Base-by-base conservation (phyloP, 768 basidiomycete genomes). In the Scleroderma citrinum region DNA sequence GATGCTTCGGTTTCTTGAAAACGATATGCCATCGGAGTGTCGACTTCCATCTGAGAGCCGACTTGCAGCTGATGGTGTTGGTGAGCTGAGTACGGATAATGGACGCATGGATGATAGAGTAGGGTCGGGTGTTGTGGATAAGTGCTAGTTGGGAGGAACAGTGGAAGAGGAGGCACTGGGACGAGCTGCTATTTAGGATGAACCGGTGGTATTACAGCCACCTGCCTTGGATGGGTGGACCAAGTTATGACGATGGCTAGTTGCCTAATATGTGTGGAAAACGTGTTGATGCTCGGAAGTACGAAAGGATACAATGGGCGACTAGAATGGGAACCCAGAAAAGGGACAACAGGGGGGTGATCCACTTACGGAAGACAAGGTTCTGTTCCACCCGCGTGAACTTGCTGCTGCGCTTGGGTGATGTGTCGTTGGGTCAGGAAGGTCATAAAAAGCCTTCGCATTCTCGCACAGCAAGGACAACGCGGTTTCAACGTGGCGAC, bases 1-100 rank as follows among this genome's bases (percentile, higher is more conserved):
- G 23, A 69, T 56, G 49, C 74, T 76, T 16, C 72, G 68, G 10
- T 71, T 71, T 34, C 74, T 69, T 24, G 67, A 57, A 48, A 69
- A 71, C 56, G 17, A 72, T 63, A 21, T 54, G 44, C 7, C 45
- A 52, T 67, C 65, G 49, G 65, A 69, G 50, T 67, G 62, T 51
- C 65, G 67, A 50, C 67, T 65, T 5, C 63, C 63, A 23, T 71
- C 72, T 34, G 72, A 71, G 51, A 71, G 68, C 49, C 69, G 69
- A 56, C 70, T 72, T 21, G 69, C 57, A 24, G 62, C 17, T 10
- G 66, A 67, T 4, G 58, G 54, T 12, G 66, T 64, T 6, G 66
- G 68, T 19, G 65, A 66, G 11, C 63, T 64, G 48, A 66, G 57
- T 36, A 54, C 51, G n/a, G 65, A 67, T 47, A 50, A 32, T 19